These are phyloP conservation scores for Starmera pachycereana DNA, from an alignment of 805 yeast genomes.

Conservation along the genomic window DNA sequence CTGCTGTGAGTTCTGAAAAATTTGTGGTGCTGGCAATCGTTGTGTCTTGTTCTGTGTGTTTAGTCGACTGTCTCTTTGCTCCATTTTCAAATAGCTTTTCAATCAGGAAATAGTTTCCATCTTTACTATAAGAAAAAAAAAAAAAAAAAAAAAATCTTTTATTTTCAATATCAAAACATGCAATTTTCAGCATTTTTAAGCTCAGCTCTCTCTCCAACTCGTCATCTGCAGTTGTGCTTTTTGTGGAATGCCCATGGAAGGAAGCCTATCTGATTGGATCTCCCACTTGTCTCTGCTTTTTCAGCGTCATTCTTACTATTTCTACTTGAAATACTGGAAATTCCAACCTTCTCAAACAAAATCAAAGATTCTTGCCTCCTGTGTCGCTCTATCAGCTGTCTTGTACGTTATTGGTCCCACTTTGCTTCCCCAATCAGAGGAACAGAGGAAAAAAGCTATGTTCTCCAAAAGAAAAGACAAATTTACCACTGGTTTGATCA, in stretches of 20 bases:
- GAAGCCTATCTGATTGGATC: too few relatives aligned
- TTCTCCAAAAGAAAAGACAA: slow-evolving; percentile 53
- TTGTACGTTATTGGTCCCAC: slow-evolving; percentile 24
- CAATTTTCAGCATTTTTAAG: too few relatives aligned
- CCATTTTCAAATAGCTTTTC: not conserved
- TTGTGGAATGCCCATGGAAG: too few relatives aligned
- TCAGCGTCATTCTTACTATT: not conserved
- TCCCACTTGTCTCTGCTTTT: too few relatives aligned
- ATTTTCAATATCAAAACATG: too few relatives aligned
- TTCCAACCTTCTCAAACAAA: slow-evolving; percentile 1
- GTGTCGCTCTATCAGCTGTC: slow-evolving; percentile 12
- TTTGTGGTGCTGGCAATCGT: not conserved
- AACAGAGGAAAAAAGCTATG: slow-evolving; percentile 17
- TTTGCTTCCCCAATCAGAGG: slow-evolving; percentile 9
- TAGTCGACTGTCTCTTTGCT: not conserved
- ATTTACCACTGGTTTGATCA: slow-evolving; percentile 73
- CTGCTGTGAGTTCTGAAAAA: not conserved
- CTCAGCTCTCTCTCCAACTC: too few relatives aligned
- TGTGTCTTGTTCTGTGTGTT: not conserved
- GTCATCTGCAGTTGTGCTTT: too few relatives aligned
- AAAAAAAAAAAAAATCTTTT: too few relatives aligned
- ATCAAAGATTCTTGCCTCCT: slow-evolving; percentile 9
- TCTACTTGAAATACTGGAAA: slow-evolving; percentile 16
- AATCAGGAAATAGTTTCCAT: too few relatives aligned
- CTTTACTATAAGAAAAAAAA: too few relatives aligned